phyloP scores from a whole-genome alignment of 495 filamentous ascomycete genomes.

The Sphaerosporella brunnea region DNA sequence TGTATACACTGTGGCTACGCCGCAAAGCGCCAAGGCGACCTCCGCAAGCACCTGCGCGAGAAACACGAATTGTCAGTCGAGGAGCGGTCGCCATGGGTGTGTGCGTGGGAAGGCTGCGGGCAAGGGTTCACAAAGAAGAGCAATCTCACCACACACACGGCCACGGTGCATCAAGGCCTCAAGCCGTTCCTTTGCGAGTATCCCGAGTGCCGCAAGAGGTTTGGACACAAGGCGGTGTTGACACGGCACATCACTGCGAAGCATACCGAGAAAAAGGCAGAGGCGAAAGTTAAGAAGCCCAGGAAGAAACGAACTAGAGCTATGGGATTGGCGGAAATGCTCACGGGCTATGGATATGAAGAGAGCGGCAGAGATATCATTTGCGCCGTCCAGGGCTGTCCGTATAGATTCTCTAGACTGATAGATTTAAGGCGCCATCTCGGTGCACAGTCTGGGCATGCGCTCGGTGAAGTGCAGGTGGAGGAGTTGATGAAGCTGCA shows the following conservation, averaged over 20 bases:
- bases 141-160: slow-evolving; percentile 63
- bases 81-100: slow-evolving; percentile 41
- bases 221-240: slow-evolving; percentile 19
- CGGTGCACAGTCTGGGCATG: slow-evolving; percentile 13
- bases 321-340: slow-evolving; percentile 12
- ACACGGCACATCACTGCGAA: slow-evolving; percentile 11
- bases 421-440: slow-evolving; percentile 20
- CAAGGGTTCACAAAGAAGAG: slow-evolving; percentile 58
- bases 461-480: slow-evolving; percentile 14
- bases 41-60: slow-evolving; percentile 53
- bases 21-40: slow-evolving; percentile 41
- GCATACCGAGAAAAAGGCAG: neutral
- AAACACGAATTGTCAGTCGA: slow-evolving; percentile 45
- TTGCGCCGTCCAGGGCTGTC: slow-evolving; percentile 20
- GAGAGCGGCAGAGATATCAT: slow-evolving; percentile 19
- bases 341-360: slow-evolving; percentile 23
- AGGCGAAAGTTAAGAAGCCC: neutral
- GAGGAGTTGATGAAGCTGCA: slow-evolving; percentile 1
- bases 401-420: slow-evolving; percentile 18
- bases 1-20: slow-evolving; percentile 53
- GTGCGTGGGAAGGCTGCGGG: slow-evolving; percentile 40
- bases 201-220: slow-evolving; percentile 12
- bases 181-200: slow-evolving; percentile 19
- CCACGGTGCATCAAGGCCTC: slow-evolving; percentile 49
- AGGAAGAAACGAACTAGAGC: slow-evolving; percentile 1